Evolutionary conservation across 2,329 filamentous ascomycete species (phyloP).

Genomic region (Cryoendolithus antarcticus): DNA sequence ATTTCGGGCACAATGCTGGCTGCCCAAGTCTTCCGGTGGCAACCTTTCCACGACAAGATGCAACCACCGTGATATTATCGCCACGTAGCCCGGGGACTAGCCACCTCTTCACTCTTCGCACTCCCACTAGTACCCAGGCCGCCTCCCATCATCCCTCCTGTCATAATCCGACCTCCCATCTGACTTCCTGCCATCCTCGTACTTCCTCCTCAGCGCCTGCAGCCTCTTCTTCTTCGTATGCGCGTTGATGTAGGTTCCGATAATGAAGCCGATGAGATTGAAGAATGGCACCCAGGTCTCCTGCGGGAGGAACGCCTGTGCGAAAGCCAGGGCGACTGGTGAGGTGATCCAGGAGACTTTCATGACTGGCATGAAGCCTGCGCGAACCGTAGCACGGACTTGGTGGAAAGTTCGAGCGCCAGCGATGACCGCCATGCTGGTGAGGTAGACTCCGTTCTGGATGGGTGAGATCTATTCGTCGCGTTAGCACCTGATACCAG

Average conservation of each 20-base stretch:
- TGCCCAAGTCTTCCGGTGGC: too few species aligned
- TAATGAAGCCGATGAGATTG: constrained; percentile 89
- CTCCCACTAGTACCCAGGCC: constrained; percentile 4
- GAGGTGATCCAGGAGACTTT: constrained; percentile 96
- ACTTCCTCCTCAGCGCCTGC: constrained; percentile 82
- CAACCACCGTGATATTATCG: too few species aligned
- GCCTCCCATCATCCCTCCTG: not conserved
- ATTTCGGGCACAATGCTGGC: too few species aligned
- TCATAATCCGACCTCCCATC: constrained; percentile 23
- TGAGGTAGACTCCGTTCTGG: constrained; percentile 88
- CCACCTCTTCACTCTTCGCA: too few species aligned
- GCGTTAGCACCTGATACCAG: constrained; percentile 5
- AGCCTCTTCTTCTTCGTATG: constrained; percentile 99
- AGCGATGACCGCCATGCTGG: constrained; percentile 92
- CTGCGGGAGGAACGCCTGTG: constrained; percentile 96
- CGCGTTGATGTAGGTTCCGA: constrained; percentile 97
- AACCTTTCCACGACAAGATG: too few species aligned
- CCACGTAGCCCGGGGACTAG: too few species aligned
- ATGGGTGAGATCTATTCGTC: constrained; percentile 64
- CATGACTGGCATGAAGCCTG: constrained; percentile 98
- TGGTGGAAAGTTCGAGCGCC: constrained; percentile 93
- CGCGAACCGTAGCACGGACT: constrained; percentile 84
- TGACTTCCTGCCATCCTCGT: constrained; percentile 29
- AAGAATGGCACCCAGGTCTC: constrained; percentile 98
- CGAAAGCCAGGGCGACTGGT: constrained; percentile 85